A percentile compares a stretch with the other conserved stretches of the same genome.
Conservation (phyloP, 2,329 filamentous ascomycete genomes). For the Aspergillus niger region DNA sequence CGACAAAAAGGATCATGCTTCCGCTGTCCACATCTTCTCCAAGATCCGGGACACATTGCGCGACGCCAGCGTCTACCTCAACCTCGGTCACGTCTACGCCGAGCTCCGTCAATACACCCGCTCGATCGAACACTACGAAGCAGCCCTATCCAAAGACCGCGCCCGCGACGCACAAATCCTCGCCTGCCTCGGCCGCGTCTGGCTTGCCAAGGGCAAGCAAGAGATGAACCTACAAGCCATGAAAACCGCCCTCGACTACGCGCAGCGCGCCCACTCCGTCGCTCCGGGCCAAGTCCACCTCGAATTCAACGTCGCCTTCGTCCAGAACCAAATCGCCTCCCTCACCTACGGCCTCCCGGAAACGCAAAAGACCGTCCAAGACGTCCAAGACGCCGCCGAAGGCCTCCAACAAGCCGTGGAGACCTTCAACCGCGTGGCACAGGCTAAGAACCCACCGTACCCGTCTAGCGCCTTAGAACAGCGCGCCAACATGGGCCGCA, state of each 20-base stretch:
- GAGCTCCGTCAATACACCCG: slow-evolving; percentile 88
- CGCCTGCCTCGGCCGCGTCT: slow-evolving; percentile 83
- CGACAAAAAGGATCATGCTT: slow-evolving; percentile 85
- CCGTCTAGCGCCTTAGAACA: slow-evolving; percentile 88
- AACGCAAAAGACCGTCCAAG: slow-evolving; percentile 72
- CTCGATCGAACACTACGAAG: slow-evolving; percentile 92
- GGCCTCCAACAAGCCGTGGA: slow-evolving; percentile 87
- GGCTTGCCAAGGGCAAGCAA: slow-evolving; percentile 76
- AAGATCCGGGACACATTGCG: slow-evolving; percentile 88
- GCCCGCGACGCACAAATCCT: slow-evolving; percentile 78
- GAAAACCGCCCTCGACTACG: slow-evolving; percentile 66
- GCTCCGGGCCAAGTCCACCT: slow-evolving; percentile 85
- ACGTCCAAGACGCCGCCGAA: slow-evolving; percentile 76
- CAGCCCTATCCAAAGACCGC: slow-evolving; percentile 75
- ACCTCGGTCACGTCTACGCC: slow-evolving; percentile 88
- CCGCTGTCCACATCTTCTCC: slow-evolving; percentile 82
- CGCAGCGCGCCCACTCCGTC: slow-evolving; percentile 68
- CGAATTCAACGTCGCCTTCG: slow-evolving; percentile 97
- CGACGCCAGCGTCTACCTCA: slow-evolving; percentile 85
- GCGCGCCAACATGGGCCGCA: slow-evolving; percentile 96
- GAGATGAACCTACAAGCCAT: slow-evolving; percentile 64
- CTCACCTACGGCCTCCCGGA: slow-evolving; percentile 75
- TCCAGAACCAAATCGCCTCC: slow-evolving; percentile 90
- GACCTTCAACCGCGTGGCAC: slow-evolving; percentile 61
- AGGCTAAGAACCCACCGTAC: slow-evolving; percentile 73